Evolutionary conservation across 2,329 filamentous ascomycete genomes (phyloP).

Genomic region (Cercospora beticola): DNA sequence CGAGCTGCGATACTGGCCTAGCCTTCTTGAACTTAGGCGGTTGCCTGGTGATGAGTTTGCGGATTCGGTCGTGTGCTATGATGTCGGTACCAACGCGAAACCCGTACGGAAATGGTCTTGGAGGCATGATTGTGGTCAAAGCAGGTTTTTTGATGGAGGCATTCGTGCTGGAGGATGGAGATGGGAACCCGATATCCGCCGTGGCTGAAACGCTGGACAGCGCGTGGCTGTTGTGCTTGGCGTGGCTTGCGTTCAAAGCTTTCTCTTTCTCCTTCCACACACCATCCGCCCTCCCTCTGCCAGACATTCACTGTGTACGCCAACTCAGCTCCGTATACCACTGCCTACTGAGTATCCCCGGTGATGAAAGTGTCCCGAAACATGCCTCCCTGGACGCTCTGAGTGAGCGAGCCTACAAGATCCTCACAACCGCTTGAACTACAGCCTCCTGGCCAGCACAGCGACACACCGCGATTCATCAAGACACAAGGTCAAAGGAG

Average conservation of each 20-base stretch:
- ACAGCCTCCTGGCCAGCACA: no score
- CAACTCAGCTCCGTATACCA: neutral
- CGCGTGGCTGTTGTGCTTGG: neutral
- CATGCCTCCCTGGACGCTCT: neutral
- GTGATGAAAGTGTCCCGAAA: neutral
- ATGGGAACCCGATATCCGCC: neutral
- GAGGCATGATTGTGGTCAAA: slow-evolving; percentile 39
- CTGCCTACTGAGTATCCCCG: neutral
- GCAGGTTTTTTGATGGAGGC: neutral
- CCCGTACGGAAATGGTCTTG: slow-evolving; percentile 61
- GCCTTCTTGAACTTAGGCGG: no score
- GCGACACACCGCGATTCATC: no score
- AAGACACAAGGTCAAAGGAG: no score
- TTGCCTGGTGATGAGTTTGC: no score
- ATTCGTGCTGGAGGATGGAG: neutral
- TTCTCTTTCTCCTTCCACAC: neutral
- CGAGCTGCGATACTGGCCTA: neutral
- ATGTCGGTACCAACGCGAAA: slow-evolving; percentile 64
- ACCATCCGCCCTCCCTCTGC: neutral
- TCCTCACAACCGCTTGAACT: neutral
- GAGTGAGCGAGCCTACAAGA: neutral
- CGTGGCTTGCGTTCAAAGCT: neutral
- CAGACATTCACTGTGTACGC: neutral
- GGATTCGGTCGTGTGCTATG: no score
- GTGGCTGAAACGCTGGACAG: neutral